A percentile compares a stretch with the other conserved stretches of the same genome.
Evolutionary conservation across 2,329 filamentous ascomycete species (phyloP).

Genomic region (Phyllosticta citribraziliensis): DNA sequence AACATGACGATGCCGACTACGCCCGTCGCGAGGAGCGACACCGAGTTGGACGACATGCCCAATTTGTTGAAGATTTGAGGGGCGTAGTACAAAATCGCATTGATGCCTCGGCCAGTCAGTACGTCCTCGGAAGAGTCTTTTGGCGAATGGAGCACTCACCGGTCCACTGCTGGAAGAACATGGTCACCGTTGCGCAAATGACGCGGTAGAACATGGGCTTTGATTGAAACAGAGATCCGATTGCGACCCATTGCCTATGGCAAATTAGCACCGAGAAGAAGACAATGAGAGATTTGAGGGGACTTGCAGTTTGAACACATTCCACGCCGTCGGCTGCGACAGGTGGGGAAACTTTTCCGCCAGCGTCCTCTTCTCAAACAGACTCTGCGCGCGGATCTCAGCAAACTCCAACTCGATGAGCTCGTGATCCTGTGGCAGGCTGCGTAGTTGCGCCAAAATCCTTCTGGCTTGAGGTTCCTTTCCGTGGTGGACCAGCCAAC

Average conservation of each 20-base stretch:
- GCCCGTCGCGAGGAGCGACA: slow-evolving; percentile 56
- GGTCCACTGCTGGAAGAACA: slow-evolving; percentile 44
- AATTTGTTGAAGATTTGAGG: slow-evolving; percentile 40
- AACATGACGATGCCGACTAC: slow-evolving; percentile 65
- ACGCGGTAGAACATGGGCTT: slow-evolving; percentile 59
- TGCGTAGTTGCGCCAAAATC: slow-evolving; percentile 55
- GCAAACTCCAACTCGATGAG: slow-evolving; percentile 66
- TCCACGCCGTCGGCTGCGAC: slow-evolving; percentile 49
- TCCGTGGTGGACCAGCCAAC: slow-evolving; percentile 63
- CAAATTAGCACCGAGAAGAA: neutral
- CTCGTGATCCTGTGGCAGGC: slow-evolving; percentile 52
- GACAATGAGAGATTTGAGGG: neutral
- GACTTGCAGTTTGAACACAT: slow-evolving; percentile 34
- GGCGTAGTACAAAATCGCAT: slow-evolving; percentile 40
- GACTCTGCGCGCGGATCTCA: slow-evolving; percentile 70
- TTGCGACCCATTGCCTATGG: slow-evolving; percentile 57
- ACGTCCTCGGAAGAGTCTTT: slow-evolving; percentile 18
- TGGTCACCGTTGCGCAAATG: slow-evolving; percentile 45
- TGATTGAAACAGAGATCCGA: slow-evolving; percentile 53
- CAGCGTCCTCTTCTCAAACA: slow-evolving; percentile 66
- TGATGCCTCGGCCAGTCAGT: slow-evolving; percentile 24
- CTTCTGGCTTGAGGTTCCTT: slow-evolving; percentile 58
- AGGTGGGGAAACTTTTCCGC: slow-evolving; percentile 59
- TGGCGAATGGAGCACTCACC: slow-evolving; percentile 20
- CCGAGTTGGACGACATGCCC: slow-evolving; percentile 36